Percentiles rank a stretch among this genome's conserved stretches.
Evolutionary conservation across 1,139 yeast species (phyloP).

Genomic region (Nematodospora anomalae): DNA sequence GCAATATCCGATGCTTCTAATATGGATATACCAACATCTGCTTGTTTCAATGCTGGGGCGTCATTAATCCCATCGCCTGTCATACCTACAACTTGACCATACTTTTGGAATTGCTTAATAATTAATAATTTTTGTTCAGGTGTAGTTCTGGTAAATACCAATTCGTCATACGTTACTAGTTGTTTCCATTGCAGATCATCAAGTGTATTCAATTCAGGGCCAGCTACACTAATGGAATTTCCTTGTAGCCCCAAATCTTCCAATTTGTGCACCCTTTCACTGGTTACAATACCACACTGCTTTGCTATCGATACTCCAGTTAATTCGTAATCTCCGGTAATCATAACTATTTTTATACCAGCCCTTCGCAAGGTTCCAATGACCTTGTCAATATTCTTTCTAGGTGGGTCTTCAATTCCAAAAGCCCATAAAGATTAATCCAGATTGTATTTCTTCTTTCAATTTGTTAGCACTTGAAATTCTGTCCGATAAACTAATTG

Average conservation of each 20-base stretch:
- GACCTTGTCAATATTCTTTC: conserved; percentile 42
- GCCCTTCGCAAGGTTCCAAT: conserved; percentile 43
- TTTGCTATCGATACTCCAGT: conserved; percentile 56
- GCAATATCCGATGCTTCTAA: conserved; percentile 56
- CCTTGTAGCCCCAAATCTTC: conserved; percentile 17
- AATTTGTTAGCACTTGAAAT: conserved; percentile 16
- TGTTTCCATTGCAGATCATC: conserved; percentile 46
- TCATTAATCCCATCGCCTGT: conserved; percentile 58
- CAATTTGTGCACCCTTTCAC: conserved; percentile 25
- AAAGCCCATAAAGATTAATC: conserved; percentile 42
- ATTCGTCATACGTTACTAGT: conserved; percentile 36
- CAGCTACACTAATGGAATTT: conserved; percentile 33
- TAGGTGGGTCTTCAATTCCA: conserved; percentile 54
- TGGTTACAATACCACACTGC: conserved; percentile 43
- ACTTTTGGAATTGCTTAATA: conserved; percentile 48
- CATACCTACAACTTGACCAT: conserved; percentile 49
- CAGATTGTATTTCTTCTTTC: conserved; percentile 16
- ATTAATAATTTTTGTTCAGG: conserved; percentile 54
- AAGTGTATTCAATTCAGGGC: conserved; percentile 36
- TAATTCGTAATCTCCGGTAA: conserved; percentile 54
- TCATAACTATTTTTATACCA: conserved; percentile 52
- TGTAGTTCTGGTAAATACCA: conserved; percentile 54
- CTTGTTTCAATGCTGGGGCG: conserved; percentile 52
- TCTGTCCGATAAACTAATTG: conserved; percentile 12
- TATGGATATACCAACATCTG: conserved; percentile 55